Evolutionary conservation across 257 asterid species (phyloP).

Genomic region (Forsythia viridissima): DNA sequence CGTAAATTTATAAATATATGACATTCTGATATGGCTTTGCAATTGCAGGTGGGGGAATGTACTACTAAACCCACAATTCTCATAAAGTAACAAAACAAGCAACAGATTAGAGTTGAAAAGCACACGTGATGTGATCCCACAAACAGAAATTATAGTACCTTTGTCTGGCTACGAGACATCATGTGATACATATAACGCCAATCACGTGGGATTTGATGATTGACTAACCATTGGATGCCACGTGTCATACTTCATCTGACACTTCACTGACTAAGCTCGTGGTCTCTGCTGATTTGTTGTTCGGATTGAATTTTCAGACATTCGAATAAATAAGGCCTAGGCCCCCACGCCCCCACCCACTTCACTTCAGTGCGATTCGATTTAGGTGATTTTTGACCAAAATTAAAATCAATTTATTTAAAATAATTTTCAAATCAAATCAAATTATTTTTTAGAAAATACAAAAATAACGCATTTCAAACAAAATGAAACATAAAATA

Average conservation of each 20-base stretch:
- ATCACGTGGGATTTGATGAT: constrained; percentile 14
- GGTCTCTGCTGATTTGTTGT: not conserved
- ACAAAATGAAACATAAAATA: too few relatives aligned
- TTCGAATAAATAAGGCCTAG: not conserved
- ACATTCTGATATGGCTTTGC: too few relatives aligned
- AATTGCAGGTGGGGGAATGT: too few relatives aligned
- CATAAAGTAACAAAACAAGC: not conserved
- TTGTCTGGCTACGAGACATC: not conserved
- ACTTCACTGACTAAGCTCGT: not conserved
- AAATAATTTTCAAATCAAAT: too few relatives aligned
- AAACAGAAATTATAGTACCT: not conserved
- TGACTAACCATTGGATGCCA: constrained; percentile 6
- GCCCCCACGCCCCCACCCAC: not conserved
- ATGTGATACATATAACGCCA: not conserved
- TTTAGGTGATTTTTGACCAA: too few relatives aligned
- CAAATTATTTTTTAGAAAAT: too few relatives aligned
- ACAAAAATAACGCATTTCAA: too few relatives aligned
- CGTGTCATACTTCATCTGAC: not conserved
- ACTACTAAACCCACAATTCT: not conserved
- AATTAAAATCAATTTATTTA: too few relatives aligned
- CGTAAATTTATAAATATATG: too few relatives aligned
- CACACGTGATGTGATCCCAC: constrained; percentile 1
- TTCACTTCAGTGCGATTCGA: too few relatives aligned
- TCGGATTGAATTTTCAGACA: not conserved
- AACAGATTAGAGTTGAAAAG: not conserved